Evolutionary conservation across 345 rosid species (phyloP).

Genomic region (Geranium brycei): DNA sequence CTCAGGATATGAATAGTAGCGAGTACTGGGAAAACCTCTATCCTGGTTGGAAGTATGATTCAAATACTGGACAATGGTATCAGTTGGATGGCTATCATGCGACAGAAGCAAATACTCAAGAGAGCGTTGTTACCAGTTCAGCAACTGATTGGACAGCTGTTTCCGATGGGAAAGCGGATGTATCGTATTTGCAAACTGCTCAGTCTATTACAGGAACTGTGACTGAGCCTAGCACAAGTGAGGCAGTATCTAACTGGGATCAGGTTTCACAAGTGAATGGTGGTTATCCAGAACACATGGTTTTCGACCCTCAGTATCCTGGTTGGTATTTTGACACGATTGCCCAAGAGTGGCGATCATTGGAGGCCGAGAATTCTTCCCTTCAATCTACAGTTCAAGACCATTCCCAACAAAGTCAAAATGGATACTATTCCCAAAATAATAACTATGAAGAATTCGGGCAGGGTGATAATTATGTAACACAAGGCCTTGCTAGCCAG

Average conservation of each 20-base stretch:
- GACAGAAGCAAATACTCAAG: slow-evolving; percentile 19
- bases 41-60: slow-evolving; percentile 88
- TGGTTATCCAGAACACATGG: slow-evolving; percentile 83
- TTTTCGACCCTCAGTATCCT: slow-evolving; percentile 80
- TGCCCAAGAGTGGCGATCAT: slow-evolving; percentile 53
- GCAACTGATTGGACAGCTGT: slow-evolving; percentile 32
- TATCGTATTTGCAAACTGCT: slow-evolving; percentile 46
- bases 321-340: slow-evolving; percentile 85
- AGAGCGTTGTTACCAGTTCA: slow-evolving; percentile 16
- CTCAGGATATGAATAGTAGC: slow-evolving; percentile 35
- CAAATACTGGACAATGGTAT: slow-evolving; percentile 69
- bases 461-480: slow-evolving; percentile 25
- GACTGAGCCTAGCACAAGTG: slow-evolving; percentile 32
- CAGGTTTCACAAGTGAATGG: slow-evolving; percentile 51
- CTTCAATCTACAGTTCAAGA: slow-evolving; percentile 31
- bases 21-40: slow-evolving; percentile 70
- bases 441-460: slow-evolving; percentile 27
- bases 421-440: slow-evolving; percentile 30
- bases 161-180: slow-evolving; percentile 36
- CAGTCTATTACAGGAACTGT: slow-evolving; percentile 41
- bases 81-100: slow-evolving; percentile 39
- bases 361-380: slow-evolving; percentile 58
- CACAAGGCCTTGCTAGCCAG: slow-evolving; percentile 30
- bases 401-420: slow-evolving; percentile 44
- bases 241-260: slow-evolving; percentile 51